Evolutionary conservation across 2,329 filamentous ascomycete genomes (phyloP).

Genomic region (Botrytis medusae): DNA sequence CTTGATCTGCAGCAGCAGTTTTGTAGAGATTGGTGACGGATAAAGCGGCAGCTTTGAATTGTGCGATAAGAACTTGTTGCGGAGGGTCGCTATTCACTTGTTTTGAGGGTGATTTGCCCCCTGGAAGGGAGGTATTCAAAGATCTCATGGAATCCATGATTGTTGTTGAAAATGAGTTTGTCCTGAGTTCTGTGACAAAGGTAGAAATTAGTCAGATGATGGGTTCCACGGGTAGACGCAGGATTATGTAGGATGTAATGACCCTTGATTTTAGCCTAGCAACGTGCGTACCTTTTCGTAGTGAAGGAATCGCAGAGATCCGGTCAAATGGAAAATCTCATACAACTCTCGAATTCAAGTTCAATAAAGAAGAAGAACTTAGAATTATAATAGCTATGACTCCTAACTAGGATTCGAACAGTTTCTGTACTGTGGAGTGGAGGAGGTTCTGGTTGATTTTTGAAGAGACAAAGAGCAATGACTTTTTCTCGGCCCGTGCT

Average conservation of each 20-base stretch:
- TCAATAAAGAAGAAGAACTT: neutral
- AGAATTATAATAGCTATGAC: slow-evolving; percentile 5
- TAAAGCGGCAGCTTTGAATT: slow-evolving; percentile 88
- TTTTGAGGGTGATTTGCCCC: slow-evolving; percentile 47
- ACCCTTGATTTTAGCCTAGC: slow-evolving; percentile 8
- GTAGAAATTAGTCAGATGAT: slow-evolving; percentile 19
- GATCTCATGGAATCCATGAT: slow-evolving; percentile 64
- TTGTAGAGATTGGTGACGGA: slow-evolving; percentile 97
- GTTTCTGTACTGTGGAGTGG: slow-evolving; percentile 1
- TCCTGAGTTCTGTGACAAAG: slow-evolving; percentile 18
- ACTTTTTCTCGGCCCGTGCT: neutral
- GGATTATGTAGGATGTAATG: slow-evolving; percentile 1
- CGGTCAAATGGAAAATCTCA: neutral
- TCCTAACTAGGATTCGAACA: neutral
- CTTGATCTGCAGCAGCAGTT: slow-evolving; percentile 75
- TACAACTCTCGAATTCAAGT: neutral
- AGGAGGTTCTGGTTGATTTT: slow-evolving; percentile 6
- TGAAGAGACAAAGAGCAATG: slow-evolving; percentile 7
- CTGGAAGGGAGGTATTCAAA: slow-evolving; percentile 60
- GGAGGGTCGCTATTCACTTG: slow-evolving; percentile 47
- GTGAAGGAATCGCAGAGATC: neutral
- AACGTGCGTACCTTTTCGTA: slow-evolving; percentile 18
- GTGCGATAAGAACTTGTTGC: slow-evolving; percentile 69
- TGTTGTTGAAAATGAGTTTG: slow-evolving; percentile 18
- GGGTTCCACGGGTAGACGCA: slow-evolving; percentile 6